phyloP scores from a whole-genome alignment of 2,329 filamentous ascomycete species.

The Colletotrichum cuscutae region DNA sequence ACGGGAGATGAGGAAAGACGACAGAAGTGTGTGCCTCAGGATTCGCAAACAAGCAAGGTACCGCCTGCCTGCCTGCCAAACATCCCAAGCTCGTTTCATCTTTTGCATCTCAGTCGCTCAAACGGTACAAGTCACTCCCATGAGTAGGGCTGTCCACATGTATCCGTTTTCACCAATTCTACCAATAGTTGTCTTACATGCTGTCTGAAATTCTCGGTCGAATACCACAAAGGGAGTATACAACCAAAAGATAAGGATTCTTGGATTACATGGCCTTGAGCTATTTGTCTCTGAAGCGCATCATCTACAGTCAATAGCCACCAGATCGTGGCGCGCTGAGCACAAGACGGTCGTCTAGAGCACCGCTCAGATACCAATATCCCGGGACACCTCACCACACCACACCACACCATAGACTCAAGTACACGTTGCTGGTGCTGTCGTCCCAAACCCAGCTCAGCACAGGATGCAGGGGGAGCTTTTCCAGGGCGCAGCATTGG shows the following conservation, averaged over 20 bases:
- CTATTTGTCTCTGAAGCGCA: too few species aligned
- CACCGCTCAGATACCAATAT: not conserved
- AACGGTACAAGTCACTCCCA: not conserved
- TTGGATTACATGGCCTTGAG: not conserved
- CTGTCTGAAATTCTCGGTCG: not conserved
- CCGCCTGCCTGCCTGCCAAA: constrained; percentile 17
- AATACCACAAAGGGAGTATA: not conserved
- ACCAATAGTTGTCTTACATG: not conserved
- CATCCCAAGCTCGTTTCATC: constrained; percentile 26
- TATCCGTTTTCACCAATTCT: not conserved
- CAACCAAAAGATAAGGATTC: not conserved
- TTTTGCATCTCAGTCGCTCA: constrained; percentile 6
- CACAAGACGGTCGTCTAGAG: not conserved
- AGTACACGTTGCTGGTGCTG: constrained; percentile 17
- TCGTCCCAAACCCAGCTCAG: constrained; percentile 19
- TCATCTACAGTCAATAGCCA: too few species aligned
- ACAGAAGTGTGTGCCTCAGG: constrained; percentile 17
- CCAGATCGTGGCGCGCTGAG: not conserved
- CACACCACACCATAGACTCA: constrained; percentile 6
- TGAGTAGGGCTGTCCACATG: not conserved
- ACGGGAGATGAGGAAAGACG: constrained; percentile 1
- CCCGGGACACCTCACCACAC: not conserved
- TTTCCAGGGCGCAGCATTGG: constrained; percentile 8
- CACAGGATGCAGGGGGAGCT: constrained; percentile 16
- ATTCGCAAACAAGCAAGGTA: not conserved